phyloP scores from a whole-genome alignment of 1,284 basidiomycete genomes.

The Cryptococcus sp. region DNA sequence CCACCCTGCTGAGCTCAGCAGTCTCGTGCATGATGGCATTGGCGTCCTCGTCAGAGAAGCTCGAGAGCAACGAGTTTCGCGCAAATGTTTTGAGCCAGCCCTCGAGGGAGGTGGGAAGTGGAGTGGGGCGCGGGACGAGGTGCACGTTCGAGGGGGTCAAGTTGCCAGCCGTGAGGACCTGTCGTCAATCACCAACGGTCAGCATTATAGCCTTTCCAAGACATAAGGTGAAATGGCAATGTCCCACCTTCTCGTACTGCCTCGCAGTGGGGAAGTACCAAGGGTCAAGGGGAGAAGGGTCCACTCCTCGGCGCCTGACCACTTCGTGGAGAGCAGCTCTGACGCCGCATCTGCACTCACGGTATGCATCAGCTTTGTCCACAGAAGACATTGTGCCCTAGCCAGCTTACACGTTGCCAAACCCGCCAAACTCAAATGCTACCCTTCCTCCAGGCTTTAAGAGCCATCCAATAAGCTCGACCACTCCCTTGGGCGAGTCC shows the following conservation, averaged over 20 bases:
- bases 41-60: constrained; percentile 58
- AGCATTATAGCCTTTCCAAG: no score
- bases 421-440: constrained; percentile 74
- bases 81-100: constrained; percentile 72
- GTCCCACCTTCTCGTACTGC: constrained; percentile 60
- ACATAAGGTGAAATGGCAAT: no score
- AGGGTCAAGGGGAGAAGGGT: constrained; percentile 64
- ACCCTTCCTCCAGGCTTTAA: constrained; percentile 68
- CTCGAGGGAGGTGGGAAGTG: constrained; percentile 59
- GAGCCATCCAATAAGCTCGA: constrained; percentile 59
- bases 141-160: constrained; percentile 59
- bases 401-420: constrained; percentile 37
- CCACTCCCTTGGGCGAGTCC: constrained; percentile 62
- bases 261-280: constrained; percentile 76
- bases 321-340: constrained; percentile 61
- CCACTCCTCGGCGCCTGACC: constrained; percentile 57
- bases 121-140: constrained; percentile 66
- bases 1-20: constrained; percentile 58
- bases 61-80: constrained; percentile 58
- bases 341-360: constrained; percentile 52
- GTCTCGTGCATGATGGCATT: constrained; percentile 64
- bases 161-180: constrained; percentile 60
- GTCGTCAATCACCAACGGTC: not conserved
- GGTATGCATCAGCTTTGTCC: not conserved
- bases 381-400: not conserved